These are phyloP conservation scores for Exophiala viscosa DNA, from an alignment of 2,329 filamentous ascomycete genomes.

Conservation along the genomic window DNA sequence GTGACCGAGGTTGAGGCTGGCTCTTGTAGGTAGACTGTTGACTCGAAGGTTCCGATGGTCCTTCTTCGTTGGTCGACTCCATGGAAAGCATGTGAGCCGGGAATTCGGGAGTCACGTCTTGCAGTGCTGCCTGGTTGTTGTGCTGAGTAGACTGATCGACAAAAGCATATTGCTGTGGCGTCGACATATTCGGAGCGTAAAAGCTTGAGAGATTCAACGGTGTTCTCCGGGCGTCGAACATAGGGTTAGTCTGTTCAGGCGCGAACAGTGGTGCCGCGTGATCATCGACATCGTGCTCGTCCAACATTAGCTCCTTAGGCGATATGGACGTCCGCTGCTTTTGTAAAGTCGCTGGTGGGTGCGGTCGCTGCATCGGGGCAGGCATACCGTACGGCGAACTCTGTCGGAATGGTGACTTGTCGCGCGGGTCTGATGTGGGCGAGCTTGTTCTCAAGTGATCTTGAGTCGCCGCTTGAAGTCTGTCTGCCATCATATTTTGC, in stretches of 20 bases:
- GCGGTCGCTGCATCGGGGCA: conserved; percentile 38
- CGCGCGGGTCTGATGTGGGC: conserved; percentile 54
- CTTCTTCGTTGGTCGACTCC: conserved; percentile 59
- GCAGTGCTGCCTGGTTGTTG: conserved; percentile 32
- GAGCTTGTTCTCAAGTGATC: conserved; percentile 63
- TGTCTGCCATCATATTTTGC: conserved; percentile 65
- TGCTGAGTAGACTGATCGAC: conserved; percentile 28
- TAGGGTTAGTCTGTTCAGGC: conserved; percentile 49
- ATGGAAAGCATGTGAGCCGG: conserved; percentile 58
- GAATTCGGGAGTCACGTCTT: conserved; percentile 53
- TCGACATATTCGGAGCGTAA: conserved; percentile 31
- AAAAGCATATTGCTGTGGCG: conserved; percentile 29
- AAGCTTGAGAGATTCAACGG: conserved; percentile 32
- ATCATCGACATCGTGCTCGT: conserved; percentile 73
- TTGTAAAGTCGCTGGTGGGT: conserved; percentile 38
- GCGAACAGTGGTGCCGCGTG: conserved; percentile 70
- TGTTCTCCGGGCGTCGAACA: conserved; percentile 47
- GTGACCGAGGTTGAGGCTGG: conserved; percentile 24
- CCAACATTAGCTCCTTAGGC: conserved; percentile 83
- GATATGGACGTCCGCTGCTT: conserved; percentile 78
- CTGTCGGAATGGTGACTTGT: conserved; percentile 76
- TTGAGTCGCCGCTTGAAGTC: conserved; percentile 73
- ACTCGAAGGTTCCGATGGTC: conserved; percentile 27
- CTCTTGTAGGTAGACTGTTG: conserved; percentile 30
- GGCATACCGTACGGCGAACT: conserved; percentile 58